Percentiles rank a stretch among this genome's conserved stretches.
Conservation (phyloP, 108 stramenopile species). For the Stephanodiscus triporus region DNA sequence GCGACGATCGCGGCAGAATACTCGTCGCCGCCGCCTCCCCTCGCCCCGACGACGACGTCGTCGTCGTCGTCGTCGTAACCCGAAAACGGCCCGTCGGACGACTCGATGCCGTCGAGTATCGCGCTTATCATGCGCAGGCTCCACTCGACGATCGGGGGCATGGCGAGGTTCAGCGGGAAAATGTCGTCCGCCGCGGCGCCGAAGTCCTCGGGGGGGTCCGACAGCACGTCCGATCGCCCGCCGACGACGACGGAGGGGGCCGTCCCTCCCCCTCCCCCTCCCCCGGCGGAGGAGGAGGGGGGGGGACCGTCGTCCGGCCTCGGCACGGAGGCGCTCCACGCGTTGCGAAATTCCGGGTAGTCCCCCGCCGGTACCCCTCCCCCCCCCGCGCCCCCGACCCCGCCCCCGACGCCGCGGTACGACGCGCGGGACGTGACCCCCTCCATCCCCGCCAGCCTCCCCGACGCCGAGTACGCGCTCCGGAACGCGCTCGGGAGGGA, state of each 20-base stretch:
- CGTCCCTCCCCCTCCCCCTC: slow-evolving; percentile 15
- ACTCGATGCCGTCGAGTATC: slow-evolving; percentile 46
- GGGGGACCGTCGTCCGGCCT: slow-evolving; percentile 36
- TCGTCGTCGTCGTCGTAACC: too few relatives aligned
- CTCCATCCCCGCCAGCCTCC: slow-evolving; percentile 22
- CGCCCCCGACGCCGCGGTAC: slow-evolving; percentile 16
- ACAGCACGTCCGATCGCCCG: slow-evolving; percentile 24
- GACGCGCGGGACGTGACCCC: slow-evolving; percentile 20
- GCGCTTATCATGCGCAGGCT: slow-evolving; percentile 50
- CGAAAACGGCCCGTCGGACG: slow-evolving; percentile 22
- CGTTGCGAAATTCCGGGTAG: slow-evolving; percentile 40
- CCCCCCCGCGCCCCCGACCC: slow-evolving; percentile 6
- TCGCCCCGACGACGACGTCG: slow-evolving; percentile 21
- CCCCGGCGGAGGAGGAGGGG: slow-evolving; percentile 8
- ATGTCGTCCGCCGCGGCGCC: slow-evolving; percentile 42
- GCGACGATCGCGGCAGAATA: slow-evolving; percentile 8
- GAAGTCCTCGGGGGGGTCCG: slow-evolving; percentile 45
- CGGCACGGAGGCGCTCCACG: slow-evolving; percentile 50
- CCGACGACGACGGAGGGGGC: too few relatives aligned
- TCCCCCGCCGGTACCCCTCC: too few relatives aligned
- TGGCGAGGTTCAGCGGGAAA: slow-evolving; percentile 48
- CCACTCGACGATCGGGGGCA: slow-evolving; percentile 55
- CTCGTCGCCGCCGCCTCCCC: slow-evolving; percentile 12
- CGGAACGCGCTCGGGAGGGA: slow-evolving; percentile 47
- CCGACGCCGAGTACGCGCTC: slow-evolving; percentile 42